Evolutionary conservation across 2,329 filamentous ascomycete genomes (phyloP).

Genomic region (Clarireedia paspali): DNA sequence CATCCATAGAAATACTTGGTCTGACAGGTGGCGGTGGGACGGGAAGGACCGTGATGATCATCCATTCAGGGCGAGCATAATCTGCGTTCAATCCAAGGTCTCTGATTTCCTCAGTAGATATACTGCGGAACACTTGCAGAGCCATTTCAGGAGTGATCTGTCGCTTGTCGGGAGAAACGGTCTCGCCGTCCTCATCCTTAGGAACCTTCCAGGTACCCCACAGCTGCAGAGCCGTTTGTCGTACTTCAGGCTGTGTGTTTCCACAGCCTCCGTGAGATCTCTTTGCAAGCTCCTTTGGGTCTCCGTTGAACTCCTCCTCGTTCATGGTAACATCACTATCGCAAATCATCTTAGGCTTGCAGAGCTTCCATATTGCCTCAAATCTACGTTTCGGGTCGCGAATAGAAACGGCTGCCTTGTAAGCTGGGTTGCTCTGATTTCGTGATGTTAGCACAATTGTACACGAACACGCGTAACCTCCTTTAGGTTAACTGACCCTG

Average conservation of each 20-base stretch:
- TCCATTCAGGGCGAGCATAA: constrained; percentile 96
- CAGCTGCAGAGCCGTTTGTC: constrained; percentile 78
- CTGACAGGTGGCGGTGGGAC: constrained; percentile 94
- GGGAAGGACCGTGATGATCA: constrained; percentile 90
- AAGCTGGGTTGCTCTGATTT: constrained; percentile 73
- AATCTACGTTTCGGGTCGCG: constrained; percentile 94
- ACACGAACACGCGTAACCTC: constrained; percentile 44
- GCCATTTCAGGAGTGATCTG: constrained; percentile 78
- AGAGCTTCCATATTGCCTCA: constrained; percentile 83
- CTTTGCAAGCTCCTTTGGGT: constrained; percentile 42
- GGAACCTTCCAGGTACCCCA: constrained; percentile 65
- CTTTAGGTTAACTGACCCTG: constrained; percentile 78
- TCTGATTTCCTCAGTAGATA: constrained; percentile 71
- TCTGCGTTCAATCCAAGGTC: constrained; percentile 90
- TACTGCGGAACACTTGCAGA: constrained; percentile 77
- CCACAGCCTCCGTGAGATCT: constrained; percentile 82
- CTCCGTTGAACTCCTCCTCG: constrained; percentile 59
- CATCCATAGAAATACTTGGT: constrained; percentile 95
- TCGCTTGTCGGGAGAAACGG: constrained; percentile 68
- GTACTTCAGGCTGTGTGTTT: constrained; percentile 80
- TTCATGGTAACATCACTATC: constrained; percentile 67
- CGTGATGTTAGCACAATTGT: constrained; percentile 53
- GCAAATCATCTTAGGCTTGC: constrained; percentile 81
- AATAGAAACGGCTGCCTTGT: constrained; percentile 70
- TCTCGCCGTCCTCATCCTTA: constrained; percentile 66